Base-by-base conservation (phyloP, 495 filamentous ascomycete genomes). In the Talaromyces nanjingensis region DNA sequence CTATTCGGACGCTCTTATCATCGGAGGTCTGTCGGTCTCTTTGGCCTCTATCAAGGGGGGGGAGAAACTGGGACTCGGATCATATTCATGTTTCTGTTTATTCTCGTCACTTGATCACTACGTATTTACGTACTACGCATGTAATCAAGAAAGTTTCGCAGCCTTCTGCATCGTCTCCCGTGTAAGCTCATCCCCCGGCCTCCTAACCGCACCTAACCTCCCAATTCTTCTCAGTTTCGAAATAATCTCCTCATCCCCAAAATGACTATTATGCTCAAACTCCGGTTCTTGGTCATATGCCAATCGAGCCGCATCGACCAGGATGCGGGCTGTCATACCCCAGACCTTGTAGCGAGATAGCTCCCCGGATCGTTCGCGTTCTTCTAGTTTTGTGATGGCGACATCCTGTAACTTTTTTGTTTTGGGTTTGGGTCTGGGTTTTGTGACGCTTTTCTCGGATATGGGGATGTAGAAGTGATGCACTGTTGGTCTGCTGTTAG, bases 381-480 rank as follows among this genome's bases (percentile, higher is more conserved):
- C 74, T 59, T 77, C 72, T n/a, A 80, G 71, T 12, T 69, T 54
- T 47, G 73, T 74, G 20, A 77, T 72, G 25, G 74, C 68, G 24
- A 63, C 55, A 39, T 69, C 65, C 59, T 74, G 68, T 22, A 56
- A 4, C 8, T 16, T 56, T 25, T 66, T 64, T 14, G 60, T 60
- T 12, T 25, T 64, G 14, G 4, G 24, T 49, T 75, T 76, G 4
- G 87, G 84, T 66, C 81, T 77, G 6, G 87, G 85, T 66, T 81
- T 85, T 25, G 85, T 79, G 20, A 90, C 84, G 8, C 71, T 78
- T 72, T 86, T 81, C 63, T 84, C 81, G 63, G 73, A 77, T 33
- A 91, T 80, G 0, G 91, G 91, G 12, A 96, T 90, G 75, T 88
- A 88, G 79, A 96, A 97, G 73, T 93, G 91, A 69, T 97, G 91